phyloP scores from a whole-genome alignment of 176 grass and related monocot genomes.

The Guadua angustifolia region DNA sequence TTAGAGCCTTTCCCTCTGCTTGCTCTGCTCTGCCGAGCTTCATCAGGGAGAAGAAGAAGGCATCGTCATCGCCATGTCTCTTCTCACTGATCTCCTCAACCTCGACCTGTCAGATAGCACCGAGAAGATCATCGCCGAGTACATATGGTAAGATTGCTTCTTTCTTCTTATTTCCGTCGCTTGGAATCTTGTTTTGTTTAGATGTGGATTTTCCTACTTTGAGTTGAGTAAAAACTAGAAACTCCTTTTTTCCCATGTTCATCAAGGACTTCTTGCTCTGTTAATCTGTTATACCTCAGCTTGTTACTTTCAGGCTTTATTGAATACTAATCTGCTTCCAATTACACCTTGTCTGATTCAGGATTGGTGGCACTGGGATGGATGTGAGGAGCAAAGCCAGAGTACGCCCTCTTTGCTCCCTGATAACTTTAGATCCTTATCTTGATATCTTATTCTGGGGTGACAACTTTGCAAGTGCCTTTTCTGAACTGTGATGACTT shows the following conservation, averaged over 20 bases:
- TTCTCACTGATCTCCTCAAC: constrained; percentile 54
- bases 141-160: constrained; percentile 57
- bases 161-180: background rate
- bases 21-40: background rate
- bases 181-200: constrained; percentile 1
- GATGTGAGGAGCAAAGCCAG: constrained; percentile 96
- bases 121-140: constrained; percentile 79
- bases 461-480: too few species aligned
- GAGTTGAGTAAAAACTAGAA: background rate
- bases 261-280: background rate
- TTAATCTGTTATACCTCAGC: too few species aligned
- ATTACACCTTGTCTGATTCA: constrained; percentile 9
- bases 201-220: background rate
- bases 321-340: constrained; percentile 6
- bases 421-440: background rate
- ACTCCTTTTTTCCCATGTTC: background rate
- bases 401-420: background rate
- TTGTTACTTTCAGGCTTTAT: background rate
- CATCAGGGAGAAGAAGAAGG: background rate
- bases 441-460: background rate
- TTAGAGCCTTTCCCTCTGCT: background rate
- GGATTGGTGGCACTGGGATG: constrained; percentile 85
- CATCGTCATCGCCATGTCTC: constrained; percentile 40
- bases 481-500: background rate
- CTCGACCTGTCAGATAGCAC: constrained; percentile 62